Base-by-base conservation (phyloP, 2,329 filamentous ascomycete species). In the Colletotrichum musae region DNA sequence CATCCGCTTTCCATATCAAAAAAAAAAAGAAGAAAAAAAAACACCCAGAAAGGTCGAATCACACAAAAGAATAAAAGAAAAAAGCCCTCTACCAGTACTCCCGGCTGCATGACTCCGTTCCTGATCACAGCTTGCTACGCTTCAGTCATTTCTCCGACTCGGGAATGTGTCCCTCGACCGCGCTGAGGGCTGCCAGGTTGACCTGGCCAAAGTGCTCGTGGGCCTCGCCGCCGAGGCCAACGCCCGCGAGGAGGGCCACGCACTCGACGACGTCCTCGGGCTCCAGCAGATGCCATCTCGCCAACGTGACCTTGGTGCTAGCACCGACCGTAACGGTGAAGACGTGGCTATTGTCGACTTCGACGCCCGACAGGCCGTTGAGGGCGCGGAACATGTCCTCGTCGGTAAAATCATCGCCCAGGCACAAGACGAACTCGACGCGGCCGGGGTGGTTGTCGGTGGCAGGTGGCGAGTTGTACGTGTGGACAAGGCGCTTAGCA, bases 361-460 rank as follows among this genome's bases (percentile, higher is more conserved):
- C 87, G 77, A 76, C 87, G 79, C 83, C 86, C 2, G 84, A 86
- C 5, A 88, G 79, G 0, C 82, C 84, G 75, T 90, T 90, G 52
- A 98, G 87, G 15, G 94, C 92, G 64, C 94, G 93, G 89, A 98
- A 98, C 89, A 91, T 91, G 91, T 97, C 95, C 87, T 99, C 96
- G 78, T 99, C 96, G 6, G 96, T 99, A 74, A 96, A 97, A 77
- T 99, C 96, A 80, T 99, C 96, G 50, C 96, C 96, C 70, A 95
- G 84, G 80, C 96, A 99, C 59, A 98, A 86, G 12, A 97, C 91
- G 77, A 98, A 98, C 74, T 95, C 94, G 0, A 95, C 88, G 61
- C 88, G 87, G 58, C 89, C 81, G 5, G 78, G 75, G 28, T 76
- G 76, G 5, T 75, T 75, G 57, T 81, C 84, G 4, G 85, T 85